These are phyloP conservation scores for Geosmithia morbida DNA, from an alignment of 2,329 filamentous ascomycete species.

Conservation along the genomic window DNA sequence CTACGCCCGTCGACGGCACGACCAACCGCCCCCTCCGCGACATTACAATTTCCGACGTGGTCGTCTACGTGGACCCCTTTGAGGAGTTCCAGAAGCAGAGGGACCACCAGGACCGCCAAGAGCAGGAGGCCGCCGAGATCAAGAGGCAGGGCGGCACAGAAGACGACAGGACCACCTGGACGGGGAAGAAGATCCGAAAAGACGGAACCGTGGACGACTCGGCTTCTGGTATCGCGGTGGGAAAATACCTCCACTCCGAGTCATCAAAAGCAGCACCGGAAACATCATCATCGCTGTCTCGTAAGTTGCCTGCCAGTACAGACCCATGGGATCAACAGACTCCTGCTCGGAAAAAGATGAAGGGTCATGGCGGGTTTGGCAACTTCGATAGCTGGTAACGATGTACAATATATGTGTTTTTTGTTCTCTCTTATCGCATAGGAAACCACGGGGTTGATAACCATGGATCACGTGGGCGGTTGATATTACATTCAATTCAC, in stretches of 20 bases:
- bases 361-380: slow-evolving; percentile 66
- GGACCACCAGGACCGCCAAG: slow-evolving; percentile 43
- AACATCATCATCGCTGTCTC: slow-evolving; percentile 27
- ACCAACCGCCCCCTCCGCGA: slow-evolving; percentile 58
- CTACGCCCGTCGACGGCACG: slow-evolving; percentile 56
- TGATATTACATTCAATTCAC: no score
- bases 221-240: slow-evolving; percentile 29
- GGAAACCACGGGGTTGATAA: no score
- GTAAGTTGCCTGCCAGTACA: slow-evolving; percentile 20
- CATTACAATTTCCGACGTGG: slow-evolving; percentile 67
- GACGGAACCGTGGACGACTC: slow-evolving; percentile 41
- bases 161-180: slow-evolving; percentile 89
- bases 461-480: no score
- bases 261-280: slow-evolving; percentile 9
- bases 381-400: slow-evolving; percentile 85
- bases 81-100: slow-evolving; percentile 78
- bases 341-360: slow-evolving; percentile 64
- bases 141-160: slow-evolving; percentile 57
- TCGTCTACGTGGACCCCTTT: slow-evolving; percentile 87
- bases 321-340: slow-evolving; percentile 49
- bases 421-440: not conserved
- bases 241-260: slow-evolving; percentile 67
- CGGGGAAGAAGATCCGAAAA: slow-evolving; percentile 71
- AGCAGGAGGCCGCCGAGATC: slow-evolving; percentile 46
- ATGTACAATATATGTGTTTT: no score